Conservation (phyloP, 352 stramenopile genomes). For the Phytophthora fragariae region DNA sequence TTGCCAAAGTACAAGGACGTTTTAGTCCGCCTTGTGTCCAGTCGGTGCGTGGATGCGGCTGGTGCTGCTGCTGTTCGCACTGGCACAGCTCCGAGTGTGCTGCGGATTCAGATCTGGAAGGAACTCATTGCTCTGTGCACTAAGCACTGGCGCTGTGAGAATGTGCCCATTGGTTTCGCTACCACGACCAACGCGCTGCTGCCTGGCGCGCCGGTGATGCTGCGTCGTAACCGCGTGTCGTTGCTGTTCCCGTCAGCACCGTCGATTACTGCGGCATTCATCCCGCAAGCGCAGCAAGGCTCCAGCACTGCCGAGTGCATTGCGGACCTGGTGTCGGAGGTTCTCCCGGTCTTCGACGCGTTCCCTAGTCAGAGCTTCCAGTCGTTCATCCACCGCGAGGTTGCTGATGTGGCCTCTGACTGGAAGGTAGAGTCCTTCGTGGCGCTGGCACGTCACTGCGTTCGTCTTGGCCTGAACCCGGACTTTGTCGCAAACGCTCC, state of each 20-base stretch:
- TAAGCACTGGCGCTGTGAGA: constrained; percentile 77
- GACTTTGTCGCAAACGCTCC: constrained; percentile 12
- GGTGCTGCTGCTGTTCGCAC: constrained; percentile 23
- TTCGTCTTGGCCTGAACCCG: constrained; percentile 53
- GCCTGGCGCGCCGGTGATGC: constrained; percentile 65
- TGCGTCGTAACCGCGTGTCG: constrained; percentile 75
- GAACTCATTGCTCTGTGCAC: constrained; percentile 71
- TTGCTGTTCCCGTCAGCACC: constrained; percentile 66
- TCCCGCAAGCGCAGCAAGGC: constrained; percentile 39
- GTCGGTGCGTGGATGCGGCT: constrained; percentile 35
- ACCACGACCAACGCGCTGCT: constrained; percentile 50
- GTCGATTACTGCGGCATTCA: constrained; percentile 58
- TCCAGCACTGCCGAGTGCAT: constrained; percentile 50
- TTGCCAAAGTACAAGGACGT: constrained; percentile 75
- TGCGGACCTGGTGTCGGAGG: constrained; percentile 54
- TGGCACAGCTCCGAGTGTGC: constrained; percentile 33
- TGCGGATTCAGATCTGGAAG: constrained; percentile 71
- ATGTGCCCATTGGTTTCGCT: constrained; percentile 74
- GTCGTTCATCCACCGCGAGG: constrained; percentile 67
- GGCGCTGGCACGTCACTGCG: constrained; percentile 66
- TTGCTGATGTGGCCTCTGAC: constrained; percentile 58
- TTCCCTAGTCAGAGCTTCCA: constrained; percentile 72
- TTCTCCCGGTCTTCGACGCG: constrained; percentile 71
- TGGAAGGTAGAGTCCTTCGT: constrained; percentile 80
- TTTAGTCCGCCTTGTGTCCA: constrained; percentile 63